Percentiles rank a stretch among this genome's conserved stretches.
These are phyloP conservation scores for Alternaria sp. DNA, from an alignment of 2,329 filamentous ascomycete species.

Conservation along the genomic window DNA sequence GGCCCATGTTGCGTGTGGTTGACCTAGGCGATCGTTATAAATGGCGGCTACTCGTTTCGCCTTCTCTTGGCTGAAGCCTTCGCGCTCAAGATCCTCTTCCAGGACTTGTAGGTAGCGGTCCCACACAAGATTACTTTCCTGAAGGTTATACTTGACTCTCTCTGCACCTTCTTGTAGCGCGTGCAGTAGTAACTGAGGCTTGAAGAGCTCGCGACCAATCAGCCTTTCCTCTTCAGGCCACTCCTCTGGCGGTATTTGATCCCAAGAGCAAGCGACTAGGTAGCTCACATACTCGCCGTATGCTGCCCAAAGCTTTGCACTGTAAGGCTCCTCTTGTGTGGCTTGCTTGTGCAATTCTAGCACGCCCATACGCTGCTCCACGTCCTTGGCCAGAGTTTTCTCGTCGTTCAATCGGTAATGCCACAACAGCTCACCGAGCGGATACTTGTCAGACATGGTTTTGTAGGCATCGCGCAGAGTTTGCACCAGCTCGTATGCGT, in stretches of 20 bases:
- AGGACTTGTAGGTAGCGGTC: constrained; percentile 79
- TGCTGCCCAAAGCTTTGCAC: constrained; percentile 76
- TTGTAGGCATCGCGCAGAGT: constrained; percentile 62
- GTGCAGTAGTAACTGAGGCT: constrained; percentile 70
- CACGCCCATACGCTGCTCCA: constrained; percentile 73
- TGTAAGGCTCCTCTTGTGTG: constrained; percentile 75
- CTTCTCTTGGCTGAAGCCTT: constrained; percentile 60
- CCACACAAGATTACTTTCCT: constrained; percentile 82
- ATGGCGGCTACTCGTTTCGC: constrained; percentile 73
- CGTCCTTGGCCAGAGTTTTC: constrained; percentile 65
- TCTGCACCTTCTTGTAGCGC: constrained; percentile 77
- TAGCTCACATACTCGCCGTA: constrained; percentile 83
- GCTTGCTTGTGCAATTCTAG: constrained; percentile 78
- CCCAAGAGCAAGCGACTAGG: constrained; percentile 72
- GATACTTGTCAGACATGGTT: constrained; percentile 70
- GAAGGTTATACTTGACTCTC: constrained; percentile 76
- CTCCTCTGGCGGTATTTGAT: constrained; percentile 55
- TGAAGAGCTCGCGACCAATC: constrained; percentile 76
- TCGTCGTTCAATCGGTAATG: constrained; percentile 79
- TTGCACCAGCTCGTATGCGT: constrained; percentile 55
- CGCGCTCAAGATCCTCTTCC: constrained; percentile 70
- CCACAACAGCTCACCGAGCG: constrained; percentile 81
- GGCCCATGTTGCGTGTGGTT: constrained; percentile 79
- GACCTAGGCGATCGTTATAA: constrained; percentile 73
- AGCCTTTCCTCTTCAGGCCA: constrained; percentile 73